Evolutionary conservation across 2,329 filamentous ascomycete species (phyloP).

Genomic region (Cercospora sesami): DNA sequence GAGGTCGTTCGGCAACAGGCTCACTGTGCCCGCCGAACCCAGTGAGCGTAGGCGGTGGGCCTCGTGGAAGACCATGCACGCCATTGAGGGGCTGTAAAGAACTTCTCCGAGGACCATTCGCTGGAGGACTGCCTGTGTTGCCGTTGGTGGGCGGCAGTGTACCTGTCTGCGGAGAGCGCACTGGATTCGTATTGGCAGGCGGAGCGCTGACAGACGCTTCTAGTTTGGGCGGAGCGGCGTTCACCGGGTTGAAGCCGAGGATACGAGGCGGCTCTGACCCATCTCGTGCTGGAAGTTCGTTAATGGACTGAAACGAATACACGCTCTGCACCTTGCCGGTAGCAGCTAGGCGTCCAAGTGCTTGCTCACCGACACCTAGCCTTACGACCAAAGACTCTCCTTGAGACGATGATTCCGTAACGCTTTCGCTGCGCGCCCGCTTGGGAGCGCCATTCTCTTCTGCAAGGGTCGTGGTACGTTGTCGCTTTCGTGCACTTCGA

Average conservation of each 20-base stretch:
- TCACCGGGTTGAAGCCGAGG: constrained; percentile 12
- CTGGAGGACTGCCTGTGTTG: not conserved
- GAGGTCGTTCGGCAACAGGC: not conserved
- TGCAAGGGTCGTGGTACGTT: not conserved
- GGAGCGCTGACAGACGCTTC: constrained; percentile 8
- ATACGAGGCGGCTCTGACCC: constrained; percentile 6
- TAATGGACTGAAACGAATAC: constrained; percentile 8
- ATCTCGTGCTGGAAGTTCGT: constrained; percentile 2
- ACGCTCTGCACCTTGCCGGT: constrained; percentile 7
- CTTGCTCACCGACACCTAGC: constrained; percentile 15
- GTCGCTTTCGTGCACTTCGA: constrained; percentile 2
- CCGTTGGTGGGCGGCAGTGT: not conserved
- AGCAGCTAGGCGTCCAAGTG: constrained; percentile 7
- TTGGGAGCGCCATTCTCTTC: constrained; percentile 5
- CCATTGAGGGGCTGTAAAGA: not conserved
- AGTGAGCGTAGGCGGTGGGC: constrained; percentile 8
- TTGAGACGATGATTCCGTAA: constrained; percentile 8
- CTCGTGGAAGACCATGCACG: not conserved
- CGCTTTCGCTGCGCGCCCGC: constrained; percentile 17
- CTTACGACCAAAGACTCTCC: constrained; percentile 17
- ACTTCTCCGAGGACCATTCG: not conserved
- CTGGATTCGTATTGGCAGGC: not conserved
- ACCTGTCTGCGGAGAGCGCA: not conserved
- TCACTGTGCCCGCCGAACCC: not conserved
- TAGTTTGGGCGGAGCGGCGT: not conserved